Evolutionary conservation across 2,329 filamentous ascomycete genomes (phyloP).

Genomic region (Aspergillus ochraceus): DNA sequence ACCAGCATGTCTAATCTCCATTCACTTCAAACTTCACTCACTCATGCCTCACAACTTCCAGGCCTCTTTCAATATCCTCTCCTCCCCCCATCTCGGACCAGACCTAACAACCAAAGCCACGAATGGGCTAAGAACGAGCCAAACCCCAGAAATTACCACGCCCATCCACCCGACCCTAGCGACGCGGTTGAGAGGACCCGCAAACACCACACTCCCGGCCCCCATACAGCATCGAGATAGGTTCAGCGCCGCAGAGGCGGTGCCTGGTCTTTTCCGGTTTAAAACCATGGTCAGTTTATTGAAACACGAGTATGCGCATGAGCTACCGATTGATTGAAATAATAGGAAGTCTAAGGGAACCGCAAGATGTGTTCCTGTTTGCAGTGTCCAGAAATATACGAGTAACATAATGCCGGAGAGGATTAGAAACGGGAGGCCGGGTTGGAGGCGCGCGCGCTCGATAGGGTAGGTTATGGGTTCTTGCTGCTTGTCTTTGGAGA

Average conservation of each 20-base stretch:
- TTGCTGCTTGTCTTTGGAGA: slow-evolving; percentile 34
- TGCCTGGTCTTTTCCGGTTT: slow-evolving; percentile 42
- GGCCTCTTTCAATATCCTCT: not conserved
- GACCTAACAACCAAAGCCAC: not conserved
- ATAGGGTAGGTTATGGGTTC: slow-evolving; percentile 40
- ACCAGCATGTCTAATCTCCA: too few relatives aligned
- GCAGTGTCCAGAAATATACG: slow-evolving; percentile 45
- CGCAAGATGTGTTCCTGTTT: slow-evolving; percentile 33
- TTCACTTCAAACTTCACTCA: too few relatives aligned
- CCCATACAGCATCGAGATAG: slow-evolving; percentile 45
- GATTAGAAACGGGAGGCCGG: slow-evolving; percentile 34
- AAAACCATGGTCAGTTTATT: slow-evolving; percentile 51
- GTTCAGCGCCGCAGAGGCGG: slow-evolving; percentile 48
- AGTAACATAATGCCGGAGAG: slow-evolving; percentile 26
- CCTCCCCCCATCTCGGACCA: not conserved
- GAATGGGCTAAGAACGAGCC: not conserved
- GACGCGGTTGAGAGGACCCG: slow-evolving; percentile 30
- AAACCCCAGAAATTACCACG: not conserved
- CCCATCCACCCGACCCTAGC: not conserved
- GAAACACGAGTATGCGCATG: slow-evolving; percentile 44
- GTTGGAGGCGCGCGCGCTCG: slow-evolving; percentile 44
- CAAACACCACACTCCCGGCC: slow-evolving; percentile 43
- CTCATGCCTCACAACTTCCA: too few relatives aligned
- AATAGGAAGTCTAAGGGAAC: slow-evolving; percentile 42
- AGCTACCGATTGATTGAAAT: slow-evolving; percentile 37